Base-by-base conservation (phyloP, 2,329 filamentous ascomycete species). In the Sporothrix euskadiensis region DNA sequence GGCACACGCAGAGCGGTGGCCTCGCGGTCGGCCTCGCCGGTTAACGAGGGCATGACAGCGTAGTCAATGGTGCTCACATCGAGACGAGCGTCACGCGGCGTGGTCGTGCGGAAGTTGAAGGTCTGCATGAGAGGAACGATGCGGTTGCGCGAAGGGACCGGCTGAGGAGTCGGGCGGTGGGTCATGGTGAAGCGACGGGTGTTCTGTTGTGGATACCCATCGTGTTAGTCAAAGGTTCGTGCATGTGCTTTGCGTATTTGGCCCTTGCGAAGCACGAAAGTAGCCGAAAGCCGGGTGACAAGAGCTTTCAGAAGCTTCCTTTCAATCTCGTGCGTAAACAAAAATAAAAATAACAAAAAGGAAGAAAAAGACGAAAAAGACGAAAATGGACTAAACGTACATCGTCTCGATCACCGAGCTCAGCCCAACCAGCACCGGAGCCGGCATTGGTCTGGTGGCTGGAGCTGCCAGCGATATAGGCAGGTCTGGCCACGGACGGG, bases 111-210 rank as follows among this genome's bases (percentile, higher is more conserved):
- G 83, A 90, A 90, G 79, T 85, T 88, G 83, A 91, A 90, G 78
- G 86, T 88, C 82, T 91, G 89, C 88, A 91, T 90, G 73, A 90
- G 81, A 56, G 88, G 88, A 78, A 86, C 82, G 74, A 82, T 81
- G 76, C 84, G 84, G 78, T 82, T 80, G 79, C 82, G 76, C 77
- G 84, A 75, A 77, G 81, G 81, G 75, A 74, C 68, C 68, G 84
- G 83, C 73, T 83, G 82, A 32, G 84, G 82, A 9, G 83, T 83
- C 68, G 85, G 85, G 71, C 85, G 84, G 78, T 86, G 85, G 73
- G 83, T 81, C 74, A 84, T 85, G 71, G 83, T 83, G 75, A 86
- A 81, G 78, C 79, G 78, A 74, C 85, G 84, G 72, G 66, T 73
- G 74, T 65, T 76, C 76, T 73, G 49, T 22, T 16, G 59, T 63